Base-by-base conservation (phyloP, 2,329 filamentous ascomycete genomes). In the Neoascochyta sp. region DNA sequence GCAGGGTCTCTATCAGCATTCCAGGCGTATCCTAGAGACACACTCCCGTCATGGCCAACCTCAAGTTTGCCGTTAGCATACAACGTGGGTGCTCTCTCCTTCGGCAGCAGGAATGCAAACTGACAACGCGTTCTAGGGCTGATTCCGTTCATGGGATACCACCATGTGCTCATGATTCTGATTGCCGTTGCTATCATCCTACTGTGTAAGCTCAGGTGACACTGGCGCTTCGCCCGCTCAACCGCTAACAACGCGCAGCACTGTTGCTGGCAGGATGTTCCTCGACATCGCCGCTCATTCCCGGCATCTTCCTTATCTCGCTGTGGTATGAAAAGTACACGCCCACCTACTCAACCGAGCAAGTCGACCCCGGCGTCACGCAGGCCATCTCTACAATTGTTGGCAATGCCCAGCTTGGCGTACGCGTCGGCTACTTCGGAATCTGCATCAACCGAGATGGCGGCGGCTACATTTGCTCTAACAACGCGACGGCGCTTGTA, bases 261-360 rank as follows among this genome's bases (percentile, higher is more conserved):
- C 78, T 98, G 44, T 70, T 98, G 54, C 73, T 98, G 48, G 90
- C 92, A 56, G 92, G 92, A 54, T 98, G 92, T 67, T 96, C 92
- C 4, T 96, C 90, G 7, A 95, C 90, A 22, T 95, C 90, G 29
- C 92, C 90, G 2, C 72, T 94, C 32, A 95, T 98, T 52, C 92
- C 92, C 15, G 81, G 82, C 59, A 96, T 98, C 66, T 98, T 95
- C 75, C 80, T 98, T 49, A 86, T 98, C 46, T 95, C 89, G n/a
- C 78, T 98, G 54, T 96, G 94, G 77, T 98, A 95, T 71, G 72
- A 94, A 62, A 73, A 77, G 41, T 95, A 95, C 68, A 79, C 81
- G 12, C 86, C 92, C 3, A 71, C 76, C 16, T 90, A 90, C 48
- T 80, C 86, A 50, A 85, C 87, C 4, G 76, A 90, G 7, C 90